Percentiles rank a stretch among this genome's conserved stretches.
These are phyloP conservation scores for Penicillium fimorum DNA, from an alignment of 495 filamentous ascomycete species.

Conservation along the genomic window DNA sequence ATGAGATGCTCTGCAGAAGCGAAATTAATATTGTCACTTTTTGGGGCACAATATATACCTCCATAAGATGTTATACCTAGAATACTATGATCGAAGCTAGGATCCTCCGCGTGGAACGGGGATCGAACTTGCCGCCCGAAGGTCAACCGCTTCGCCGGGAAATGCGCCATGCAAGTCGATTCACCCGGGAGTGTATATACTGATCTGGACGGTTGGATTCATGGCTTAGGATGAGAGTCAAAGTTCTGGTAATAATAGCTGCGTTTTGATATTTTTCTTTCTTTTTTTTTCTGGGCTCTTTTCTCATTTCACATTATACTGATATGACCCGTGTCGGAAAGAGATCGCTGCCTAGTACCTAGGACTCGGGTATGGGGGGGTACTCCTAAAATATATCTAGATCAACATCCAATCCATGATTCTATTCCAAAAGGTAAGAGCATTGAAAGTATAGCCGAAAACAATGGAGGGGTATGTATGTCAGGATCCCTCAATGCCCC, in stretches of 20 bases:
- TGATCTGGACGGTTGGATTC: not conserved
- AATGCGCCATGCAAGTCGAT: slow-evolving; percentile 11
- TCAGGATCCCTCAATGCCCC: slow-evolving; percentile 1
- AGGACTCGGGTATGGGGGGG: slow-evolving; percentile 19
- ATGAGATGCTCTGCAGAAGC: slow-evolving; percentile 6
- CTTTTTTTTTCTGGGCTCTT: not conserved
- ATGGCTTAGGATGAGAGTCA: not conserved
- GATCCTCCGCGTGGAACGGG: slow-evolving; percentile 11
- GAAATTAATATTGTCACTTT: not conserved
- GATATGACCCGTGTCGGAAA: slow-evolving; percentile 1
- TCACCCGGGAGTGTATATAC: slow-evolving; percentile 6
- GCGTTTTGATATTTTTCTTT: not conserved
- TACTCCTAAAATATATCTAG: slow-evolving; percentile 4
- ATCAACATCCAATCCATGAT: not conserved
- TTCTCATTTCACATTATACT: not conserved
- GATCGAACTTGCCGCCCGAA: slow-evolving; percentile 12
- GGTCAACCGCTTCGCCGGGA: slow-evolving; percentile 16
- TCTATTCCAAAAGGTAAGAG: not conserved
- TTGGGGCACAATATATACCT: not conserved
- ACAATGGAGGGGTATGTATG: not conserved
- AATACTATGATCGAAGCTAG: slow-evolving; percentile 12
- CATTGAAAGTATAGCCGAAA: not conserved
- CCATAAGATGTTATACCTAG: not conserved
- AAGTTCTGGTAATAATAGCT: not conserved
- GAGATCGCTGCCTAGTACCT: slow-evolving; percentile 16